Base-by-base conservation (phyloP, 768 basidiomycete genomes). In the Boletus insuetus region DNA sequence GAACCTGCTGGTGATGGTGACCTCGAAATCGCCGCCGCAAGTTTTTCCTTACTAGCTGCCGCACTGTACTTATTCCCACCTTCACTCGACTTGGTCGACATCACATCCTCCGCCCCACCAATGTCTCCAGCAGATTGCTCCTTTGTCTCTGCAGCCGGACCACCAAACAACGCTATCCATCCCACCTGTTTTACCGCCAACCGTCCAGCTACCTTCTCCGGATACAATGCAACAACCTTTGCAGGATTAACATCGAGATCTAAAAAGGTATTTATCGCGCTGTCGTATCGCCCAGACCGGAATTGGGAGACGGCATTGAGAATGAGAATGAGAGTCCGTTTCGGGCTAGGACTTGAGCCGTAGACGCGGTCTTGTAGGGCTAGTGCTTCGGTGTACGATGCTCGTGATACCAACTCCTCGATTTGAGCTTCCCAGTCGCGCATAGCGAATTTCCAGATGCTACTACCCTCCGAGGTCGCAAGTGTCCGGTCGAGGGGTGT, bases 161-260 rank as follows among this genome's bases (percentile, higher is more conserved):
- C 96, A 6, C 93, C 95, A 66, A 91, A 97, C 4, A 95, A 73
- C 6, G 79, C 75, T 64, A 96, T 86, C 90, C 93, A 94, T 8
- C 77, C 73, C 2, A 86, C 85, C 42, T 74, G 79, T 12, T 85
- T 82, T 0, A 88, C 82, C 6, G 85, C 77, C 9, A 98, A 72
- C 32, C 90, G 79, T 7, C 96, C 96, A 1, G 93, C 81, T 4
- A 98, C 82, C 13, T 78, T 77, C 35, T 89, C 84, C 0, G 92
- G 90, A 69, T 92, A 99, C 7, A 98, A 74, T 2, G 94, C 88
- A 20, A 98, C 80, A 4, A 99, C 91, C 65, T 94, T 93, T 0
- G 95, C 92, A 0, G 97, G 97, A 64, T 95, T 95, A 61, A 94
- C 77, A 60, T 98, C 88, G 40, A 96, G 84, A 40, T 88, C 83